Evolutionary conservation across 306 rosid species (phyloP).

Genomic region (Pyrus pyrifolia): DNA sequence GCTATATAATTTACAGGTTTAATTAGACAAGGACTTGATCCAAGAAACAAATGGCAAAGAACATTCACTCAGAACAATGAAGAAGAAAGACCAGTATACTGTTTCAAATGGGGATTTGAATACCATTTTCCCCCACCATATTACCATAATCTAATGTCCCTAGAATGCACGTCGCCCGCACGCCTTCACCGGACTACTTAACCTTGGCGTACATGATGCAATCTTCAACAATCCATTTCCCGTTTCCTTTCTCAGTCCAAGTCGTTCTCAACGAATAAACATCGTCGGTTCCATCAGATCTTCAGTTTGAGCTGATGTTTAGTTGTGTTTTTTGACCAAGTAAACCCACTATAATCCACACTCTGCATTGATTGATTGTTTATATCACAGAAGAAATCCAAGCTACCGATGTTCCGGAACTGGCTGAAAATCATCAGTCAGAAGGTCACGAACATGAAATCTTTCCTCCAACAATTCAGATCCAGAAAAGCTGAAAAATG

Average conservation of each 20-base stretch:
- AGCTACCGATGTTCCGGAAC: background rate
- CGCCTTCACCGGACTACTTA: background rate
- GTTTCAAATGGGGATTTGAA: background rate
- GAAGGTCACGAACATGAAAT: background rate
- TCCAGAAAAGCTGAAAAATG: background rate
- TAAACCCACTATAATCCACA: constrained; percentile 7
- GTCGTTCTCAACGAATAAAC: constrained; percentile 1
- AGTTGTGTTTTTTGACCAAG: background rate
- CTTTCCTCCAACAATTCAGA: constrained; percentile 2
- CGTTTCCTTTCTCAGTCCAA: background rate
- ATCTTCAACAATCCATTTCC: background rate
- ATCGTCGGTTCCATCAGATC: background rate
- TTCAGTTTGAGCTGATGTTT: background rate
- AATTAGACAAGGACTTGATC: constrained; percentile 20
- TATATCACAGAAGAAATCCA: constrained; percentile 9
- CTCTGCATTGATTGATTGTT: background rate
- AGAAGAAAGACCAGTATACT: constrained; percentile 12
- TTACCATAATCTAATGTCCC: background rate
- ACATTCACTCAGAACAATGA: constrained; percentile 22
- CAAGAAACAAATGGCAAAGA: constrained; percentile 25
- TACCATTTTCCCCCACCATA: constrained; percentile 14
- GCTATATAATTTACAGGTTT: constrained; percentile 41
- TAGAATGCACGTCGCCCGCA: background rate
- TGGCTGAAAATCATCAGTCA: background rate
- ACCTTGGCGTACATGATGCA: background rate